Base-by-base conservation (phyloP, 805 yeast species). In the Maudiozyma bulderi region DNA sequence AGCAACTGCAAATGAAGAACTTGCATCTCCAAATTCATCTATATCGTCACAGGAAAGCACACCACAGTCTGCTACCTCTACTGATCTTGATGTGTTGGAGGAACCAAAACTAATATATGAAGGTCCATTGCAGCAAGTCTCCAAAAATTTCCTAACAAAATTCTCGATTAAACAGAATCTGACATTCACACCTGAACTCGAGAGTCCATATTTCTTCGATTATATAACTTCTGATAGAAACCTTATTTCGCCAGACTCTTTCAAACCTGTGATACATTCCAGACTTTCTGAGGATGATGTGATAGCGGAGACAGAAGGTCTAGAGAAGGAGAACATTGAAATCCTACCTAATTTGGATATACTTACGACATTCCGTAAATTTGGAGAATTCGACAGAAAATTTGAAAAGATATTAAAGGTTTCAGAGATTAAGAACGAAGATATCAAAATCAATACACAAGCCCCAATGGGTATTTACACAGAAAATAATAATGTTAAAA, bases 401-500 rank as follows among this genome's bases (percentile, higher is more conserved):
- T 59, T 67, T 32, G 73, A 73, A 30, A 70, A 72, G 30, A 70
- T 69, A 42, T 73, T 71, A 32, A 71, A 71, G 32, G 65, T 70
- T 6, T 76, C 74, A 45, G 74, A 74, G 44, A 70, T 66, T 15
- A 75, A 75, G 44, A 74, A 73, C 44, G 70, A 75, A 35, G 75
- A 77, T 52, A 59, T 77, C 20, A 74, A 70, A 11, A 73, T 84
- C 46, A 74, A 71, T 28, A 85, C 91, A 0, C 81, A 79, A 48
- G 84, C 91, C 1, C 93, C 91, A 3, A 72, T 81, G 3, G 91
- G 91, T 14, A 80, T 84, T 32, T 77, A 81, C 53, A 69, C 84
- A 50, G 84, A 88, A 40, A 86, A 74, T 63, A 44, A 32, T 28
- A 88, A 86, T 31, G 73, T 74, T 46, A 81, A 79, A 64, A 72